Evolutionary conservation across 371 early-diverging fungal species (phyloP).

Genomic region (Mucor saturninus): DNA sequence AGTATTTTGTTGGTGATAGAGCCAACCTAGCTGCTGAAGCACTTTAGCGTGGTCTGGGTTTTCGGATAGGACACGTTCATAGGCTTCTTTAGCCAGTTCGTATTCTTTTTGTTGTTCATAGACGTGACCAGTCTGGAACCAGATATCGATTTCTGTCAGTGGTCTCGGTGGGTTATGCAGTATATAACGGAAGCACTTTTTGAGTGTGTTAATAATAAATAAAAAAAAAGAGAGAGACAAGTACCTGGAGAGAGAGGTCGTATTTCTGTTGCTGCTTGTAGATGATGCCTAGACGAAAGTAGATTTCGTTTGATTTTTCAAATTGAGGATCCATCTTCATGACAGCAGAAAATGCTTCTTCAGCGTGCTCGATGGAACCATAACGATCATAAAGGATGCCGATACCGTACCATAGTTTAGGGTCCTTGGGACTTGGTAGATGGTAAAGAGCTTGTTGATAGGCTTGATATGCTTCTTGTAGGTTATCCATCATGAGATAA

Average conservation of each 20-base stretch:
- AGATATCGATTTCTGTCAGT: slow-evolving; percentile 91
- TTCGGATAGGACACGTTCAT: slow-evolving; percentile 87
- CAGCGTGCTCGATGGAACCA: slow-evolving; percentile 95
- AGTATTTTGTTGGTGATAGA: slow-evolving; percentile 87
- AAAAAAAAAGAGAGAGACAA: not conserved
- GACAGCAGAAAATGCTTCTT: slow-evolving; percentile 95
- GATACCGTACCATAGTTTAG: slow-evolving; percentile 98
- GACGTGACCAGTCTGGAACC: slow-evolving; percentile 98
- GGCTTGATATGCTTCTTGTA: slow-evolving; percentile 83
- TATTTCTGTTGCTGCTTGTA: slow-evolving; percentile 96
- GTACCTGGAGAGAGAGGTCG: slow-evolving; percentile 81
- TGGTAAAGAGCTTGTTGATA: slow-evolving; percentile 45
- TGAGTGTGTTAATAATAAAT: not conserved
- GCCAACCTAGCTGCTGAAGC: slow-evolving; percentile 95
- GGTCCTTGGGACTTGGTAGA: slow-evolving; percentile 91
- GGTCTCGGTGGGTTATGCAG: slow-evolving; percentile 92
- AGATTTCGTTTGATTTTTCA: slow-evolving; percentile 96
- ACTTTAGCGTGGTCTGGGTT: slow-evolving; percentile 96
- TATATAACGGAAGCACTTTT: slow-evolving; percentile 91
- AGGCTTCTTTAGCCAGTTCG: slow-evolving; percentile 85
- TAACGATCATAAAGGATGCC: slow-evolving; percentile 97
- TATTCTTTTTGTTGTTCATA: slow-evolving; percentile 96
- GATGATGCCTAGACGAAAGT: slow-evolving; percentile 96
- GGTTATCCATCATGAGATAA: slow-evolving; percentile 91
- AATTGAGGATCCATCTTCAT: slow-evolving; percentile 88